A percentile compares a stretch with the other conserved stretches of the same genome.
phyloP scores from a whole-genome alignment of 768 basidiomycete genomes.

The Naematelia aurantialba region DNA sequence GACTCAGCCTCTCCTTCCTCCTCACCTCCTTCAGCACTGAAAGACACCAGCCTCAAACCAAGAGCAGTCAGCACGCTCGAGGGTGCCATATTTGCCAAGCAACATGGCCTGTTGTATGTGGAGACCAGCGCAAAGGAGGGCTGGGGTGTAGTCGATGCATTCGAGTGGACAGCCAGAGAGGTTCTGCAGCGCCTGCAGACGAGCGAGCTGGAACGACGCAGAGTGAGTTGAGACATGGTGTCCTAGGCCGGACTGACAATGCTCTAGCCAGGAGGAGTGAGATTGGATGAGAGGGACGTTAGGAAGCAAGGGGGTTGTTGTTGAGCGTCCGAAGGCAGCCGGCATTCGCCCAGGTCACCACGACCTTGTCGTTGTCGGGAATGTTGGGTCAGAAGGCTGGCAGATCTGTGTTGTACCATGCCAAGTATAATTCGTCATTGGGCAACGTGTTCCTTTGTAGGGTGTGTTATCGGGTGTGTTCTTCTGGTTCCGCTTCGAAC shows the following conservation, averaged over 20 bases:
- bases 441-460: no score
- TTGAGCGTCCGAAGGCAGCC: not conserved
- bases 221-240: no score
- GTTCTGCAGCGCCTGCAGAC: constrained; percentile 24
- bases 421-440: no score
- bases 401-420: no score
- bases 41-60: not conserved
- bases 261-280: not conserved
- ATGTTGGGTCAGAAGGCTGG: no score
- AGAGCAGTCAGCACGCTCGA: constrained; percentile 10
- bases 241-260: not conserved
- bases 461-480: no score
- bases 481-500: no score
- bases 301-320: not conserved
- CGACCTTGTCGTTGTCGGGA: no score
- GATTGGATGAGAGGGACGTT: not conserved
- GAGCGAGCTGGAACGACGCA: constrained; percentile 25
- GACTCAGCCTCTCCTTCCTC: not conserved
- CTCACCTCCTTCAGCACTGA: not conserved
- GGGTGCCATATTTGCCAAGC: constrained; percentile 30
- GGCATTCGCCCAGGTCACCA: not conserved
- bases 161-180: constrained; percentile 43
- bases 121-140: constrained; percentile 40
- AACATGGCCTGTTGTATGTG: constrained; percentile 40
- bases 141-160: constrained; percentile 41